phyloP scores from a whole-genome alignment of 768 basidiomycete genomes.

The Suillus subalutaceus region DNA sequence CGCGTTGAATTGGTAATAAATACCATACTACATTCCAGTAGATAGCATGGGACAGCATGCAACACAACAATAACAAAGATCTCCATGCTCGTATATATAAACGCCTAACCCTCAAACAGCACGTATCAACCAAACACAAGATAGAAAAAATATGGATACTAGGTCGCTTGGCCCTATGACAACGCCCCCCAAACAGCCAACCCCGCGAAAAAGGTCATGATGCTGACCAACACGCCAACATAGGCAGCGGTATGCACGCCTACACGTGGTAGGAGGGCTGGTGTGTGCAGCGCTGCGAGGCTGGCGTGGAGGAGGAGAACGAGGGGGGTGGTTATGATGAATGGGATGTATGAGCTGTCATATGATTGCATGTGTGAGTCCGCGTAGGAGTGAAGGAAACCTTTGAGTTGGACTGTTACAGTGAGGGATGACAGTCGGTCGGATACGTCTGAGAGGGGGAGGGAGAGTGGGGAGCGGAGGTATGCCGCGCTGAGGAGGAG shows the following conservation, averaged over 20 bases:
- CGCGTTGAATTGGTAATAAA: neutral
- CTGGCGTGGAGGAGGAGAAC: conserved; percentile 52
- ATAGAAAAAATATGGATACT: neutral
- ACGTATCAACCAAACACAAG: neutral
- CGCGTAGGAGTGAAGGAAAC: neutral
- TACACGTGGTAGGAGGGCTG: conserved; percentile 66
- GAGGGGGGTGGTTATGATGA: conserved; percentile 45
- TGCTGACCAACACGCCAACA: conserved; percentile 61
- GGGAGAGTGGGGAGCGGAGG: conserved; percentile 54
- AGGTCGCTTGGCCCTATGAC: conserved; percentile 31
- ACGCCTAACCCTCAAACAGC: neutral
- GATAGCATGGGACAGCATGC: neutral
- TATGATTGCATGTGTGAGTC: conserved; percentile 12
- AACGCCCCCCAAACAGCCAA: conserved; percentile 74
- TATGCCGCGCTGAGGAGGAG: conserved; percentile 57
- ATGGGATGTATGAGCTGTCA: conserved; percentile 34
- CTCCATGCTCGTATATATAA: neutral
- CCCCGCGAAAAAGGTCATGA: conserved; percentile 74
- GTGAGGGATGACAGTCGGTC: conserved; percentile 12
- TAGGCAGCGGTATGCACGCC: conserved; percentile 81
- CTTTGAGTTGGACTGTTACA: conserved; percentile 15
- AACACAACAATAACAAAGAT: neutral
- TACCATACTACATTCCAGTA: neutral
- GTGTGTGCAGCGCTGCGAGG: conserved; percentile 67
- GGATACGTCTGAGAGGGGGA: neutral